Conservation (phyloP, 192 early-diverging fungal genomes). For the Coemansia sp. region DNA sequence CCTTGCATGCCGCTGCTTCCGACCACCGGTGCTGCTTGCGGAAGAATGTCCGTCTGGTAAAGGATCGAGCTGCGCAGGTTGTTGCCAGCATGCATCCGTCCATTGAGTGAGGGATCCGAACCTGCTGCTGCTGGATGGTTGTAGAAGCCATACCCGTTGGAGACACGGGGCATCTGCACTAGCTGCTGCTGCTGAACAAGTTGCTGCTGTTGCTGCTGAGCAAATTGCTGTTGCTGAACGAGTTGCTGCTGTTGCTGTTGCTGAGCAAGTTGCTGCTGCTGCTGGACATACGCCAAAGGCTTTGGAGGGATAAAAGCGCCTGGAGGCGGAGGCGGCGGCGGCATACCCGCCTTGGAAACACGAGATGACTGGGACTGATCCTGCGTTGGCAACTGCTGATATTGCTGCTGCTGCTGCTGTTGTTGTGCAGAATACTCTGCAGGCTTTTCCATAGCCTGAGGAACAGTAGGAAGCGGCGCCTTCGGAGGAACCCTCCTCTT, state of each 20-base stretch:
- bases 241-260: slow-evolving; percentile 12
- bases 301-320: slow-evolving; percentile 20
- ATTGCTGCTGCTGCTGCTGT: slow-evolving; percentile 3
- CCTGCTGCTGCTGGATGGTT: slow-evolving; percentile 34
- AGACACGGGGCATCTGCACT: not conserved
- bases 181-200: slow-evolving; percentile 7
- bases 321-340: slow-evolving; percentile 18
- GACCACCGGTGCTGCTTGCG: not conserved
- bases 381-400: slow-evolving; percentile 10
- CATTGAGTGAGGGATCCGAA: slow-evolving; percentile 50
- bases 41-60: slow-evolving; percentile 12
- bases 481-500: slow-evolving; percentile 13
- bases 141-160: slow-evolving; percentile 32
- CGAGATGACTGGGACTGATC: not conserved
- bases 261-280: slow-evolving; percentile 21
- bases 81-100: slow-evolving; percentile 43
- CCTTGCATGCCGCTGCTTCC: slow-evolving; percentile 3
- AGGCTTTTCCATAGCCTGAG: slow-evolving; percentile 9
- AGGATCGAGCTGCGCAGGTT: slow-evolving; percentile 35
- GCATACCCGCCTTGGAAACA: slow-evolving; percentile 3
- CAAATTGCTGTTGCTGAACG: slow-evolving; percentile 11
- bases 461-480: slow-evolving; percentile 8
- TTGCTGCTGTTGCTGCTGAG: slow-evolving; percentile 15
- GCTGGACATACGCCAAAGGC: slow-evolving; percentile 16
- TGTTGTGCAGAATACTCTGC: slow-evolving; percentile 5